Percentiles rank a stretch among this genome's conserved stretches.
phyloP scores from a whole-genome alignment of 495 filamentous ascomycete species.

The Penicillium coprophilum region DNA sequence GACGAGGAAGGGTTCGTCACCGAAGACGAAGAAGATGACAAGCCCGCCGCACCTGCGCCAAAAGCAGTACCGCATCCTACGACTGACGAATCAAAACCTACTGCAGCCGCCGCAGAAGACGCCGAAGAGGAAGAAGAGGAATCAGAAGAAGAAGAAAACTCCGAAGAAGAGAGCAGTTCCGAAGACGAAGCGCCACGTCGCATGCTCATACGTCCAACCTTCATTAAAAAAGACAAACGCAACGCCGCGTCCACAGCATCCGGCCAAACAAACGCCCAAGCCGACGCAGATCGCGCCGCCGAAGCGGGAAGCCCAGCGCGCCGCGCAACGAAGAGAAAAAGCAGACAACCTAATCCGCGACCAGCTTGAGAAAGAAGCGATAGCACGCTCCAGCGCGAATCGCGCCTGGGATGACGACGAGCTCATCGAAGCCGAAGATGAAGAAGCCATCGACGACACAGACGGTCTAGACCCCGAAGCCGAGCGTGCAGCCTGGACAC shows the following conservation, averaged over 20 bases:
- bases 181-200: constrained; percentile 75
- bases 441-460: constrained; percentile 74
- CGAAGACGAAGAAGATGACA: constrained; percentile 56
- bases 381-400: constrained; percentile 70
- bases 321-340: constrained; percentile 57
- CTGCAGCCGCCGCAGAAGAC: constrained; percentile 23
- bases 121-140: constrained; percentile 61
- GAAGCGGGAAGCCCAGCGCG: constrained; percentile 55
- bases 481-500: constrained; percentile 89
- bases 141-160: constrained; percentile 49
- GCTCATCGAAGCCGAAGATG: constrained; percentile 57
- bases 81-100: constrained; percentile 1
- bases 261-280: constrained; percentile 20
- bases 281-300: constrained; percentile 45
- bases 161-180: constrained; percentile 59
- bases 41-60: constrained; percentile 18
- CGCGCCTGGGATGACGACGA: constrained; percentile 87
- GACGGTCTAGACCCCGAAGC: constrained; percentile 86
- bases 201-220: constrained; percentile 81
- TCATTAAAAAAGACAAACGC: constrained; percentile 82
- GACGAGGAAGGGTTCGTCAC: constrained; percentile 78
- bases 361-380: constrained; percentile 76
- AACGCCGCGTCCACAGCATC: constrained; percentile 26
- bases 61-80: constrained; percentile 36
- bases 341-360: constrained; percentile 82